phyloP scores from a whole-genome alignment of 805 yeast genomes.

The Phaffomyces antillensis region DNA sequence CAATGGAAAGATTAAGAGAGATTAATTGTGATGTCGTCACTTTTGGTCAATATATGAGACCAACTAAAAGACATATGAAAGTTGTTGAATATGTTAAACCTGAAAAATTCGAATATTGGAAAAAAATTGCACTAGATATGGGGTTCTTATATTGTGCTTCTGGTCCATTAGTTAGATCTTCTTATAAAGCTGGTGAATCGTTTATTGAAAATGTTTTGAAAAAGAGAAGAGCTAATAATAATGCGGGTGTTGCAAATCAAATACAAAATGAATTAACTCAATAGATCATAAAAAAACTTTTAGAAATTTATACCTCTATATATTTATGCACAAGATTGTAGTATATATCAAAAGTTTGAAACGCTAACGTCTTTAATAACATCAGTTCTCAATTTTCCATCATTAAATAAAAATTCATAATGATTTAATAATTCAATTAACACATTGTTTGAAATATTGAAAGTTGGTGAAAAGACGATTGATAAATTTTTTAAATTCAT shows the following conservation, averaged over 20 bases:
- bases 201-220: slow-evolving; percentile 89
- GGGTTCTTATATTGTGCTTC: slow-evolving; percentile 96
- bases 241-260: neutral
- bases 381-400: slow-evolving; percentile 42
- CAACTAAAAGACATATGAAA: slow-evolving; percentile 97
- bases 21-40: slow-evolving; percentile 90
- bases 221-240: slow-evolving; percentile 42
- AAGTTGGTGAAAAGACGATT: slow-evolving; percentile 77
- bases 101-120: slow-evolving; percentile 93
- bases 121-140: slow-evolving; percentile 71
- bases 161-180: slow-evolving; percentile 94
- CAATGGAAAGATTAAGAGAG: slow-evolving; percentile 68
- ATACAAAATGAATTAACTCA: neutral
- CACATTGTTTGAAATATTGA: slow-evolving; percentile 58
- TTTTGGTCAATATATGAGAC: slow-evolving; percentile 98
- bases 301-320: too few relatives aligned
- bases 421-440: slow-evolving; percentile 55
- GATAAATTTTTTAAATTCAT: slow-evolving; percentile 79
- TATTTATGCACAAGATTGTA: too few relatives aligned
- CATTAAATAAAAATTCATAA: slow-evolving; percentile 53
- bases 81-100: slow-evolving; percentile 94
- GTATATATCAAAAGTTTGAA: slow-evolving; percentile 28
- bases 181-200: slow-evolving; percentile 97
- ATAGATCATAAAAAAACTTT: neutral
- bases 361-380: slow-evolving; percentile 41